phyloP scores from a whole-genome alignment of 805 yeast genomes.

The Monosporozyma siamensis region DNA sequence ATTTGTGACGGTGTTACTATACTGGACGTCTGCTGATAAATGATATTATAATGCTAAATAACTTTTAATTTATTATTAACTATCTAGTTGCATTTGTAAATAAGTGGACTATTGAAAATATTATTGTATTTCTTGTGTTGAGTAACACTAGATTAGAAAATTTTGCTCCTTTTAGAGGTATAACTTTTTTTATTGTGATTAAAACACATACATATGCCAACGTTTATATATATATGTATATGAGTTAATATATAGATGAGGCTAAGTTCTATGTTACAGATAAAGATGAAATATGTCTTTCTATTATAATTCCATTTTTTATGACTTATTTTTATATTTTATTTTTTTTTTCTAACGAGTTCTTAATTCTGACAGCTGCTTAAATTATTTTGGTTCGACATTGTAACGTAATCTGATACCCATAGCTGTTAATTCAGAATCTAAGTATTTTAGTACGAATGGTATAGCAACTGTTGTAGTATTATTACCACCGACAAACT shows the following conservation, averaged over 20 bases:
- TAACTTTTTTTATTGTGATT: background rate
- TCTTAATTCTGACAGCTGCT: no score
- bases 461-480: constrained; percentile 97
- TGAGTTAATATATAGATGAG: background rate
- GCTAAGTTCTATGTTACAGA: constrained; percentile 2
- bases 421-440: constrained; percentile 94
- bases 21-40: background rate
- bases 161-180: background rate
- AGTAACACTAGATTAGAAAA: no score
- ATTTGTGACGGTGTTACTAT: background rate
- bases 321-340: background rate
- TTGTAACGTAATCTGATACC: constrained; percentile 89
- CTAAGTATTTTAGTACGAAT: constrained; percentile 88
- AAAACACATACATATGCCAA: background rate
- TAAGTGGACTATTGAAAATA: no score
- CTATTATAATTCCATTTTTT: background rate
- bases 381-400: constrained; percentile 51
- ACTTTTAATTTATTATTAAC: no score
- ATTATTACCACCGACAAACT: constrained; percentile 83
- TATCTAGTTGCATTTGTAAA: no score
- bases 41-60: background rate
- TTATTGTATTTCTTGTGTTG: no score
- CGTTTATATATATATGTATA: background rate
- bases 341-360: background rate
- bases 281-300: background rate